These are phyloP conservation scores for Arachis monticola DNA, from an alignment of 331 rosid genomes.

Conservation along the genomic window DNA sequence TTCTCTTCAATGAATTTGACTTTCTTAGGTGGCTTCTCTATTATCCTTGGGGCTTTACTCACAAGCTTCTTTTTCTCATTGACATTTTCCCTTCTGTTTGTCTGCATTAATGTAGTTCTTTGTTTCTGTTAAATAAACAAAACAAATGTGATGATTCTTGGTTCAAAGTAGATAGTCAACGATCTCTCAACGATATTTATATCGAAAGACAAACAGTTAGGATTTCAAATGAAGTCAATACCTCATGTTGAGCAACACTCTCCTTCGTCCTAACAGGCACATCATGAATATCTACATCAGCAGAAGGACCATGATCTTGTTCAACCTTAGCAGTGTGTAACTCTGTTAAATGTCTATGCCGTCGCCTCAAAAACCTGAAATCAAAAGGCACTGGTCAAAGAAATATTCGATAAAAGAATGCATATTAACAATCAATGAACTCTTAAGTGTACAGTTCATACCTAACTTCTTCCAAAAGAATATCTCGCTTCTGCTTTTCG, in stretches of 20 bases:
- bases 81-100: background rate
- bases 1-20: slow-evolving; percentile 21
- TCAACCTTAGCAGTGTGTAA: slow-evolving; percentile 34
- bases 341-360: slow-evolving; percentile 42
- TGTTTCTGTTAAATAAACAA: background rate
- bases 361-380: slow-evolving; percentile 65
- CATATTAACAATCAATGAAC: background rate
- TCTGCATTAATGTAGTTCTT: slow-evolving; percentile 35
- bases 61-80: slow-evolving; percentile 24
- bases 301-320: slow-evolving; percentile 27
- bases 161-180: background rate
- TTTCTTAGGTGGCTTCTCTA: slow-evolving; percentile 47
- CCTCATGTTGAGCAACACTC: slow-evolving; percentile 35
- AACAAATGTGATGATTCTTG: slow-evolving; percentile 9
- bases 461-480: slow-evolving; percentile 63
- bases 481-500: slow-evolving; percentile 41
- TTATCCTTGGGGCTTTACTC: slow-evolving; percentile 23
- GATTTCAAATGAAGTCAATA: slow-evolving; percentile 20
- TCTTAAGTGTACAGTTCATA: slow-evolving; percentile 23
- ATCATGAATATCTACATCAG: slow-evolving; percentile 26
- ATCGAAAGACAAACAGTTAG: background rate
- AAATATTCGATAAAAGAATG: background rate
- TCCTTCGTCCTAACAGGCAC: slow-evolving; percentile 26
- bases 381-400: slow-evolving; percentile 8
- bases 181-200: background rate